phyloP scores from a whole-genome alignment of 257 asterid genomes.

The Primulina tabacum region DNA sequence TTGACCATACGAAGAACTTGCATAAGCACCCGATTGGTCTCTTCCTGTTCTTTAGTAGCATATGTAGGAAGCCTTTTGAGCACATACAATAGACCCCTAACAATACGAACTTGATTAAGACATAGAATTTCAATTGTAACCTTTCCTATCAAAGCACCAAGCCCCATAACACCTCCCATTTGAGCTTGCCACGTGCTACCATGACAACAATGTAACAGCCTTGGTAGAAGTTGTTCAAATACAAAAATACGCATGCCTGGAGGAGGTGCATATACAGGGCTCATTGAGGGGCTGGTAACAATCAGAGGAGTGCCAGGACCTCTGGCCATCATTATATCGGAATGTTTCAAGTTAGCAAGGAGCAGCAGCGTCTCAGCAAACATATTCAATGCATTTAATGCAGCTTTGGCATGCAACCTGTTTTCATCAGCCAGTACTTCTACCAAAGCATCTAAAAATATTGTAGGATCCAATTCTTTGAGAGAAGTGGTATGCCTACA shows the following conservation, averaged over 20 bases:
- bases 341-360: constrained; percentile 86
- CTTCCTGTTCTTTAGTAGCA: constrained; percentile 96
- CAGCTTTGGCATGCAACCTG: constrained; percentile 90
- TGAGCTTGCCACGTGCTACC: constrained; percentile 98
- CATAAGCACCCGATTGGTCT: constrained; percentile 94
- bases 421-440: constrained; percentile 91
- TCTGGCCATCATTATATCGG: constrained; percentile 67
- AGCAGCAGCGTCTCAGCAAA: constrained; percentile 84
- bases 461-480: constrained; percentile 94
- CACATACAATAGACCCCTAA: constrained; percentile 86
- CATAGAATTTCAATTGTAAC: constrained; percentile 89
- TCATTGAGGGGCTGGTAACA: constrained; percentile 98
- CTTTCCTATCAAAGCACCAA: constrained; percentile 94
- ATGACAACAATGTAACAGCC: constrained; percentile 90
- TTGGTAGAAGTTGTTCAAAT: constrained; percentile 95
- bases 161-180: constrained; percentile 98
- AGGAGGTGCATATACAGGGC: constrained; percentile 97
- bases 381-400: constrained; percentile 67
- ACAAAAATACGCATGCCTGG: constrained; percentile 91
- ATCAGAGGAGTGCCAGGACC: constrained; percentile 96
- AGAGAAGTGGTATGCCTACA: constrained; percentile 60
- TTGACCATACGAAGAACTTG: constrained; percentile 97
- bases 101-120: constrained; percentile 79
- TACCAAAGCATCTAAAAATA: constrained; percentile 93
- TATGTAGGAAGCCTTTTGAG: constrained; percentile 92